Percentiles rank a stretch among this genome's conserved stretches.
These are phyloP conservation scores for Akanthomyces muscarius DNA, from an alignment of 2,329 filamentous ascomycete genomes.

Conservation along the genomic window DNA sequence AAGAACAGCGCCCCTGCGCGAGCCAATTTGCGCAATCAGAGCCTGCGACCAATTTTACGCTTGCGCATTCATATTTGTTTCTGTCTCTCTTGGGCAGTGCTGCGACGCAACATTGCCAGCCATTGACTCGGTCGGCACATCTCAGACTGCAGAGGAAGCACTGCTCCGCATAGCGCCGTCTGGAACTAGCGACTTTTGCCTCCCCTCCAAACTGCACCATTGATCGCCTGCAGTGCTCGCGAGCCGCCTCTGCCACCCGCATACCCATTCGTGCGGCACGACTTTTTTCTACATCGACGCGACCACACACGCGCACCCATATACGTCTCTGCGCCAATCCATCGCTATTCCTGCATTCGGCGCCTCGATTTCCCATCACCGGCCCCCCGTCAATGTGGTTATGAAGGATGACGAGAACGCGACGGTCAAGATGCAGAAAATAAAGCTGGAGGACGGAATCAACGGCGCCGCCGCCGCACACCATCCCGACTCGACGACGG, in stretches of 20 bases:
- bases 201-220: slow-evolving; percentile 9
- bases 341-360: background rate
- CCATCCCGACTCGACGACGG: background rate
- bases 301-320: background rate
- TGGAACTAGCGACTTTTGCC: slow-evolving; percentile 13
- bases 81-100: background rate
- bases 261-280: background rate
- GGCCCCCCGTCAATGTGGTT: slow-evolving; percentile 9
- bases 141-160: background rate
- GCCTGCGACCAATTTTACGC: background rate
- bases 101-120: background rate
- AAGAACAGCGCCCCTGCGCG: background rate
- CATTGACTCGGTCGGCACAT: slow-evolving; percentile 3
- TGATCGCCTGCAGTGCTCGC: slow-evolving; percentile 5
- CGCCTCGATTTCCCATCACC: background rate
- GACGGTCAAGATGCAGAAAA: slow-evolving; percentile 27
- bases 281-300: background rate
- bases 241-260: background rate
- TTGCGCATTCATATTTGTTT: background rate
- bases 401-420: slow-evolving; percentile 26
- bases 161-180: slow-evolving; percentile 14
- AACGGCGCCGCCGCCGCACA: slow-evolving; percentile 22
- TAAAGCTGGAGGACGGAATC: slow-evolving; percentile 31
- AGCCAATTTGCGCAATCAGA: background rate
- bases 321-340: background rate